Evolutionary conservation across 2,329 filamentous ascomycete species (phyloP).

Genomic region (Alternaria infectoria): DNA sequence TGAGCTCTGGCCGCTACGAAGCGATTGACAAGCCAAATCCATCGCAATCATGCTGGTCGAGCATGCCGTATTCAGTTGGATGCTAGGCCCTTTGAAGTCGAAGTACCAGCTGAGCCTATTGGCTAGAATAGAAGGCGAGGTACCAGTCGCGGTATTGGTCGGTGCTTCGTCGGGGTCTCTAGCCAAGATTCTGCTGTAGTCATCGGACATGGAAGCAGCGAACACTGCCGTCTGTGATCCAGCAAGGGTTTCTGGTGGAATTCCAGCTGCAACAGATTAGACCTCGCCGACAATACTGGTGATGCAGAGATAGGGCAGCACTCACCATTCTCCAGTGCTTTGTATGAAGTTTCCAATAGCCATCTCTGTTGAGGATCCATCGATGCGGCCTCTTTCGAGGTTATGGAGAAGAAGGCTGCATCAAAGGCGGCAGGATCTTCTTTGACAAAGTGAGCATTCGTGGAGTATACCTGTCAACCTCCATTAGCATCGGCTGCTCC

Average conservation of each 20-base stretch:
- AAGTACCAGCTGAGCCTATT: not conserved
- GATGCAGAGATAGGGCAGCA: not conserved
- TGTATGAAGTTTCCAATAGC: not conserved
- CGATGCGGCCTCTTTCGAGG: not conserved
- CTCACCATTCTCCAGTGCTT: slow-evolving; percentile 1
- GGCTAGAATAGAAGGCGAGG: not conserved
- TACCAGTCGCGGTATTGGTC: not conserved
- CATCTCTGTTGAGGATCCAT: not conserved
- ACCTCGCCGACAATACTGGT: not conserved
- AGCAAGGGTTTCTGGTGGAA: not conserved
- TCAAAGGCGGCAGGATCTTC: not conserved
- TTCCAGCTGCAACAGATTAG: not conserved
- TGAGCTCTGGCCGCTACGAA: not conserved
- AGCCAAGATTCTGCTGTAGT: not conserved
- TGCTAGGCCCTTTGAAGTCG: not conserved
- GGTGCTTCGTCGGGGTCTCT: not conserved
- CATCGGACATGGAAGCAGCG: not conserved
- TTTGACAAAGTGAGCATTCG: not conserved
- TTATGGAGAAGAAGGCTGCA: not conserved
- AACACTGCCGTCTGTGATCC: not conserved
- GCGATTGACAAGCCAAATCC: not conserved
- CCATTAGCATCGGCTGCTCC: not conserved
- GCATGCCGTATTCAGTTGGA: not conserved
- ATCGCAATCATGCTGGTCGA: not conserved
- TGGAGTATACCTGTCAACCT: not conserved